Percentiles rank a stretch among this genome's conserved stretches.
These are phyloP conservation scores for Tricholoma sp. DNA, from an alignment of 768 basidiomycete genomes.

Conservation along the genomic window DNA sequence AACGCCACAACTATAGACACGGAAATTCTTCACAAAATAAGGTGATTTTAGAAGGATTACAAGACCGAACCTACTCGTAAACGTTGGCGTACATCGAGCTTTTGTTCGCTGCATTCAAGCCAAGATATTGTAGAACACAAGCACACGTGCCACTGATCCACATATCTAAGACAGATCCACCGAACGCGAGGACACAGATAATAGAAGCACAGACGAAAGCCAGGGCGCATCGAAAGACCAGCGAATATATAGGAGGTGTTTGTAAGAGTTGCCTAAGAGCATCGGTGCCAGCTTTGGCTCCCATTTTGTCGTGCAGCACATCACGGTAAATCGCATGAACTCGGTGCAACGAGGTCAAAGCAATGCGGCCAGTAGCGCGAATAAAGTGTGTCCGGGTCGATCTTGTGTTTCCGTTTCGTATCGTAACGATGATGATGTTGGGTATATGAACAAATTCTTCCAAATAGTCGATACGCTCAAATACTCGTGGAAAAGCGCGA, in stretches of 20 bases:
- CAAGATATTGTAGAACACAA: constrained; percentile 69
- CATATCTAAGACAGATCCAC: constrained; percentile 79
- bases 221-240: constrained; percentile 61
- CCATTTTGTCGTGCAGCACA: constrained; percentile 80
- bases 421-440: constrained; percentile 73
- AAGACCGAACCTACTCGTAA: constrained; percentile 68
- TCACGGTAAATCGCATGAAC: constrained; percentile 83
- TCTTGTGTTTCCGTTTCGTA: constrained; percentile 66
- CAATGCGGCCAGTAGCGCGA: constrained; percentile 73
- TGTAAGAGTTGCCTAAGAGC: constrained; percentile 60
- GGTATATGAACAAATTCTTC: constrained; percentile 81
- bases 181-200: constrained; percentile 80
- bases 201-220: constrained; percentile 76
- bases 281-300: constrained; percentile 65
- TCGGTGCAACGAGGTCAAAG: constrained; percentile 74
- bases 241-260: constrained; percentile 62
- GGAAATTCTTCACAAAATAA: constrained; percentile 53
- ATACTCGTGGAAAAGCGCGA: background rate
- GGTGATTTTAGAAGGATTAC: background rate
- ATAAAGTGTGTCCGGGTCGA: constrained; percentile 82
- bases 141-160: constrained; percentile 71
- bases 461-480: constrained; percentile 1
- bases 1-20: constrained; percentile 83
- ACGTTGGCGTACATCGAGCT: constrained; percentile 92
- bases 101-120: constrained; percentile 76